phyloP scores from a whole-genome alignment of 306 rosid species.

The Spatholobus suberectus region DNA sequence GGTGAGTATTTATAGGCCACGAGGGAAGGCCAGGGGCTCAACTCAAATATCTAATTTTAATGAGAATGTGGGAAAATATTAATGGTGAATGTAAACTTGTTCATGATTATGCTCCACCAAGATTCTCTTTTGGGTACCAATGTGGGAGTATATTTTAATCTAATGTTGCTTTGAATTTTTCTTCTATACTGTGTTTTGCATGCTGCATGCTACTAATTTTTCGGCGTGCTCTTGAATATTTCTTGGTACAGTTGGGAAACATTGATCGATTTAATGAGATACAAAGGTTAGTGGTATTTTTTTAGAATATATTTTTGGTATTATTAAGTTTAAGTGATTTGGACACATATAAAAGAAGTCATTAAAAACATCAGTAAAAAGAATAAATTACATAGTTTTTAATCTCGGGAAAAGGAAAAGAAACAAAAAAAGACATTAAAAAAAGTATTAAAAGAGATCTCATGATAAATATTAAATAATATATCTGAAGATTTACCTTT shows the following conservation, averaged over 20 bases:
- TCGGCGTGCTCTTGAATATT: background rate
- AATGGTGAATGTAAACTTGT: slow-evolving; percentile 37
- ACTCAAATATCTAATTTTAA: background rate
- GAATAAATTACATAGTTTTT: too few relatives aligned
- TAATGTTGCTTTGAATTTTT: background rate
- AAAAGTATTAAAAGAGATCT: too few relatives aligned
- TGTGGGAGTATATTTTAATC: slow-evolving; percentile 36
- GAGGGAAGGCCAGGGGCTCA: background rate
- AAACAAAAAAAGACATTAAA: too few relatives aligned
- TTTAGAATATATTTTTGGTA: background rate
- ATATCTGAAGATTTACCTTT: too few relatives aligned
- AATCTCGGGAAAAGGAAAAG: too few relatives aligned
- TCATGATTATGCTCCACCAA: slow-evolving; percentile 48
- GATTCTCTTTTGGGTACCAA: slow-evolving; percentile 39
- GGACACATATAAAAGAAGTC: too few relatives aligned
- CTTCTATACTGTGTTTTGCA: slow-evolving; percentile 45
- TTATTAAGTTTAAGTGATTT: too few relatives aligned
- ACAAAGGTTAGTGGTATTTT: background rate
- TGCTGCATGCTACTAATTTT: slow-evolving; percentile 55
- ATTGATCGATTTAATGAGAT: background rate
- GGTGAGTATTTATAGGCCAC: slow-evolving; percentile 46
- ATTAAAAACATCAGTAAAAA: too few relatives aligned
- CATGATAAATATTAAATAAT: too few relatives aligned
- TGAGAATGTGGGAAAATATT: background rate
- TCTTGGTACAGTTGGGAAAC: background rate